A percentile compares a stretch with the other conserved stretches of the same genome.
Evolutionary conservation across 441 rosid species (phyloP).

Genomic region (Arabidopsis lyrata): DNA sequence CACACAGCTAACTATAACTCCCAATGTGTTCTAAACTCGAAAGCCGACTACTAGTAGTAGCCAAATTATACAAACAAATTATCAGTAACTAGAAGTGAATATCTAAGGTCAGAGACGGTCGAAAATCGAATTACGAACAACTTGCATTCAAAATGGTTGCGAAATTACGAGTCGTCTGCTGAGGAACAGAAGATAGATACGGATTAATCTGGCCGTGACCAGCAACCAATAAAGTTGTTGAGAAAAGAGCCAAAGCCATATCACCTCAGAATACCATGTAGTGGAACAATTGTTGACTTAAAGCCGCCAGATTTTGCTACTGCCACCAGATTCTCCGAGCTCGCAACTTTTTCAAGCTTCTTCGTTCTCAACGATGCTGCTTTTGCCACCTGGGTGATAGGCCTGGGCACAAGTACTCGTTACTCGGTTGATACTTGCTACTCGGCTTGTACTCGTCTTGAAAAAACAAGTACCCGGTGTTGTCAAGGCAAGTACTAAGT

Average conservation of each 20-base stretch:
- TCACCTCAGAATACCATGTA: constrained; percentile 46
- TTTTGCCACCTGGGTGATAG: not conserved
- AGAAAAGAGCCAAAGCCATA: constrained; percentile 63
- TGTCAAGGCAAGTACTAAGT: too few relatives aligned
- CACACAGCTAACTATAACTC: constrained; percentile 6
- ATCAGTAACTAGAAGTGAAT: constrained; percentile 19
- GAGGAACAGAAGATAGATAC: constrained; percentile 41
- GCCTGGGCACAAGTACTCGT: too few relatives aligned
- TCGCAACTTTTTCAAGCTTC: constrained; percentile 17
- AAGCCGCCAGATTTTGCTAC: not conserved
- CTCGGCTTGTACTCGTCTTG: too few relatives aligned
- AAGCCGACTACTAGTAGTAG: constrained; percentile 17
- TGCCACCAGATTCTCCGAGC: constrained; percentile 29
- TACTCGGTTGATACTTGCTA: too few relatives aligned
- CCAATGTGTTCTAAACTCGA: not conserved
- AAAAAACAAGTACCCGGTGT: too few relatives aligned
- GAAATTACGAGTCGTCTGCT: constrained; percentile 42
- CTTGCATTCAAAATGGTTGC: constrained; percentile 55
- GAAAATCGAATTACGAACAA: not conserved
- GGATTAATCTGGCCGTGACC: constrained; percentile 48
- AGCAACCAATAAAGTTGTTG: constrained; percentile 49
- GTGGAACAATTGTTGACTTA: constrained; percentile 2
- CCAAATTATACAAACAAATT: not conserved
- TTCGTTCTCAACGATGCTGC: constrained; percentile 30
- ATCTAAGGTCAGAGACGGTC: constrained; percentile 19